These are phyloP conservation scores for Candida succiphila DNA, from an alignment of 805 yeast species.

Conservation along the genomic window DNA sequence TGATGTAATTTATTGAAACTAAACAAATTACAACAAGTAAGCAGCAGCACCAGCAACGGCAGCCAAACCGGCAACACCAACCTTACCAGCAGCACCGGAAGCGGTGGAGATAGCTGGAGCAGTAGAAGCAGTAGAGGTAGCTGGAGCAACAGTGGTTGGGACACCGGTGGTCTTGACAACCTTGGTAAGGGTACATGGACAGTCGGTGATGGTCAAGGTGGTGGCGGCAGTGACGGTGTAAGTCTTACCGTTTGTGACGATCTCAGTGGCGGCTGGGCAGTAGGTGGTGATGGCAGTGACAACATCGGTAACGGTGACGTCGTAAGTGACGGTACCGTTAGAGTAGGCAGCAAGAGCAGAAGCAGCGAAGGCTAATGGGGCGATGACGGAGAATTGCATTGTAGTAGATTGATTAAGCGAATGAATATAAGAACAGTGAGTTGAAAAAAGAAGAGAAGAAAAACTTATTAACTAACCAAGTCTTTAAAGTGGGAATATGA, in stretches of 20 bases:
- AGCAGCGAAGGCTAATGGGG: conserved; percentile 25
- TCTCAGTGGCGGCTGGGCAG: conserved; percentile 69
- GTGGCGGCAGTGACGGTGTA: conserved; percentile 71
- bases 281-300: conserved; percentile 71
- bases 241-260: conserved; percentile 57
- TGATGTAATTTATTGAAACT: too few relatives aligned
- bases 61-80: conserved; percentile 29
- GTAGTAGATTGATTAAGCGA: conserved; percentile 18
- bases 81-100: conserved; percentile 24
- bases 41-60: conserved; percentile 29
- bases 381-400: conserved; percentile 26
- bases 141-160: conserved; percentile 7
- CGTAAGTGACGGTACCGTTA: conserved; percentile 35
- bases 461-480: neutral
- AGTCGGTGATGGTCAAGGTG: conserved; percentile 78
- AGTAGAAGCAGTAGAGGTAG: conserved; percentile 11
- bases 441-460: conserved; percentile 2
- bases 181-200: conserved; percentile 60
- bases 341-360: conserved; percentile 37
- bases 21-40: conserved; percentile 25
- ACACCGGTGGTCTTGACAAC: conserved; percentile 15
- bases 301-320: conserved; percentile 35
- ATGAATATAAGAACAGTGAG: conserved; percentile 5
- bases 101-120: conserved; percentile 15
- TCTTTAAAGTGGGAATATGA: neutral